Evolutionary conservation across 768 basidiomycete species (phyloP).

Genomic region (Gloeopeniophorella convolvens): DNA sequence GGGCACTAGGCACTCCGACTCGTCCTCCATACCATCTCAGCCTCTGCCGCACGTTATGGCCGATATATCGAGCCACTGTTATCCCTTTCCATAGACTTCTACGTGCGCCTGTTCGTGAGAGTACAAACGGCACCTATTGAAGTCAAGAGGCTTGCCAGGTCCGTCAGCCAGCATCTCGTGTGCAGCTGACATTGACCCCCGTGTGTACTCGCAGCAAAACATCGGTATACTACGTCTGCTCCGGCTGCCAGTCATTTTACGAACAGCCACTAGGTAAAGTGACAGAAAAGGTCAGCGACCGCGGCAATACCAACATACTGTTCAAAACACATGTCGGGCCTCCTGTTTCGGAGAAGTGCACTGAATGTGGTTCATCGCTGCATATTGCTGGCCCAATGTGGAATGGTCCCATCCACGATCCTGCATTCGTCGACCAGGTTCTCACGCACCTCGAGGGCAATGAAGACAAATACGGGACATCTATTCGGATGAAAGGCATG

Average conservation of each 20-base stretch:
- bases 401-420: conserved; percentile 82
- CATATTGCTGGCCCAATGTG: conserved; percentile 98
- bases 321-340: conserved; percentile 76
- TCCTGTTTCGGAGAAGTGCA: conserved; percentile 58
- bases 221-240: conserved; percentile 78
- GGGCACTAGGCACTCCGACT: conserved; percentile 74
- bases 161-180: conserved; percentile 25
- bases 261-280: conserved; percentile 81
- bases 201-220: conserved; percentile 55
- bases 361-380: conserved; percentile 70
- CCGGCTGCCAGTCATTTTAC: conserved; percentile 73
- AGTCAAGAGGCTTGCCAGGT: conserved; percentile 82
- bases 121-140: conserved; percentile 67
- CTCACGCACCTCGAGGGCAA: conserved; percentile 64
- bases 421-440: conserved; percentile 65
- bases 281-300: conserved; percentile 51
- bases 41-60: conserved; percentile 87
- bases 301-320: conserved; percentile 49
- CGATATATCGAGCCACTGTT: conserved; percentile 85
- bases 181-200: not conserved
- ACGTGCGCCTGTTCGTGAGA: conserved; percentile 86
- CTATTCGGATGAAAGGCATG: conserved; percentile 91
- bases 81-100: conserved; percentile 95
- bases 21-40: conserved; percentile 80
- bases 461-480: conserved; percentile 66